Base-by-base conservation (phyloP, 83 land plant genomes). In the Diphasiastrum complanatum region DNA sequence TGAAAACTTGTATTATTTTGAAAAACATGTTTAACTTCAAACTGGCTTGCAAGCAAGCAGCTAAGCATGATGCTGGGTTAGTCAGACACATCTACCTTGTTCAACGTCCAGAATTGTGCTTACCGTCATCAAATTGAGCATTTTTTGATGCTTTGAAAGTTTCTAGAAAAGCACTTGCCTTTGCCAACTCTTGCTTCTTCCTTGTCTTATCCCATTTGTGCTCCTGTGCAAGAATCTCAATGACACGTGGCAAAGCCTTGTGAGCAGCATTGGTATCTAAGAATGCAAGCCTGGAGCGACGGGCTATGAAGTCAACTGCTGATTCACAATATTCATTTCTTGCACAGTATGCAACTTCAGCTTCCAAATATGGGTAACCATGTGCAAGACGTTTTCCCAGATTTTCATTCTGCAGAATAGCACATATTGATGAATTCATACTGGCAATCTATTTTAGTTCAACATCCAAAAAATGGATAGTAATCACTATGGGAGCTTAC, bases 331-430 rank as follows among this genome's bases (percentile, higher is more conserved):
- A 92, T 73, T 92, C 98, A 38, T 92, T 30, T 4, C 98, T 71
- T 22, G 98, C 98, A 77, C 96, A 88, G 72, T 88, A 92, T 5
- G 98, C 98, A 60, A 92, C 91, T 66, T 92, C 98, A 31, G 98
- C 98, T 76, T 92, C 98, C 56, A 92, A 64, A 67, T 73, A 82
- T 5, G 98, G 96, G 66, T 92, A 88, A 22, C 98, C 98, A 75
- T 88, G 98, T 20, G 91, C 98, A 22, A 92, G 78, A 37, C 91
- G 71, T 68, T 88, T 92, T 29, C 98, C 98, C 46, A 92, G 53
- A 66, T 63, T 70, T 67, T 92, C 98, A 61, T 79, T 75, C 97
- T 90, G 67, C 50, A 20, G 35, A 29, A 22, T 19, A 41, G 29
- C 35, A 18, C n/a, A 33, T 12, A 3, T 12, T 25, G 1, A 61